Evolutionary conservation across 1,284 basidiomycete genomes (phyloP), one percentile per base, ranked within the genome.

Genomic region (Fomitopsis pinicola): DNA sequence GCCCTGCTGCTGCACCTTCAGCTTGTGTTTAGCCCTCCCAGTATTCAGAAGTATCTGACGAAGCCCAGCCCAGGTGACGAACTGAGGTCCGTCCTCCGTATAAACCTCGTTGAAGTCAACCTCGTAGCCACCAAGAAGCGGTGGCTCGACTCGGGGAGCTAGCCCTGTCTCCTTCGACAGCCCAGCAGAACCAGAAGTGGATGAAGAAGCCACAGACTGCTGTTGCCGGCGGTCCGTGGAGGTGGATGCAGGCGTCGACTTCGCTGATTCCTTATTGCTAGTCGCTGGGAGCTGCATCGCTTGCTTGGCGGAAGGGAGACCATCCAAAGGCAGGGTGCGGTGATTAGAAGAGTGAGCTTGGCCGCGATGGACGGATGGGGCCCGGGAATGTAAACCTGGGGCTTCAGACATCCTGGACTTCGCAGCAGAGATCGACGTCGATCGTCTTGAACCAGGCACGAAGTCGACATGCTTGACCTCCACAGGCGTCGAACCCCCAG

Each of bases 61-160:
- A 7, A 70, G 40, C 9, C 66, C 64, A 0, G 59, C 8, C 66
- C 66, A 68, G 2, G 55, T 62, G 5, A 68, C 60, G 46, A 68
- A n/a, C 0, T 66, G 68, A 9, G 66, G 66, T 3, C 67, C 68
- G 7, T 52, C 64, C 7, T 64, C 58, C 1, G 57, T 59, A 26
- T 59, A 59, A 28, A 14, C 50, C 59, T 59, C 54, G 14, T 64
- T 60, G 10, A 70, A 40, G 9, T 60, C 50, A 2, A 59, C 26
- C 7, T 52, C 26, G 42, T 62, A 65, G 3, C 53, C 57, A 42
- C 61, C 61, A 19, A 62, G 61, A 19, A 59, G 52, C 38, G 8
- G 38, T 26, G 35, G 19, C 10, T 36, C 22, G 30, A 10, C 30
- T 33, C 8, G 30, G 2, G 30, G 5, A 33, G 30, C 5, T 3